These are phyloP conservation scores for Meira nashicola DNA, from an alignment of 1,284 basidiomycete genomes.

Conservation along the genomic window DNA sequence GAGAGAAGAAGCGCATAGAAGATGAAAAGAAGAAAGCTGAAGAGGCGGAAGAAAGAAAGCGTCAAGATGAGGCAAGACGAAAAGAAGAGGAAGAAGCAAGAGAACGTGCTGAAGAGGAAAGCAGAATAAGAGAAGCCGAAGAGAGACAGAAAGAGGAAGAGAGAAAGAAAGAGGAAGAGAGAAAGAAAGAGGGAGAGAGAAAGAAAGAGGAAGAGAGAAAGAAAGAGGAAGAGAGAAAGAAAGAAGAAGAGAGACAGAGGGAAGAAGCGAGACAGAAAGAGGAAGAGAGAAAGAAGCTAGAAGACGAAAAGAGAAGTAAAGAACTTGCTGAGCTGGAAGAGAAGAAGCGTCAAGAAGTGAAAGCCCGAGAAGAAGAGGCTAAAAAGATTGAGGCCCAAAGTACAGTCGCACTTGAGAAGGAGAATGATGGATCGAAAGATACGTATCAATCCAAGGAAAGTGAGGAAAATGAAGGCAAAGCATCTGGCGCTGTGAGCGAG, in stretches of 20 bases:
- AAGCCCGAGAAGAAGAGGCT: not conserved
- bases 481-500: not conserved
- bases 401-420: not conserved
- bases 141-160: not conserved
- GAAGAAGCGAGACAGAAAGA: not conserved
- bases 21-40: not conserved
- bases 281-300: not conserved
- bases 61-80: not conserved
- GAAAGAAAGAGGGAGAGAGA: not conserved
- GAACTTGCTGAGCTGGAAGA: not conserved
- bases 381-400: not conserved
- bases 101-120: conserved; percentile 3
- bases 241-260: not conserved
- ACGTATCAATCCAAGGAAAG: not conserved
- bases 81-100: not conserved
- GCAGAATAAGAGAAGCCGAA: not conserved
- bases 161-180: not conserved
- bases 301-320: not conserved
- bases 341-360: not conserved
- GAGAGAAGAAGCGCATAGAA: not conserved
- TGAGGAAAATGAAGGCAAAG: not conserved
- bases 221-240: not conserved
- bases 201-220: not conserved
- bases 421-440: no score
- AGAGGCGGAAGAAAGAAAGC: not conserved